Evolutionary conservation across 345 rosid species (phyloP), one percentile per base, ranked within the genome.

Genomic region (Arabidopsis thaliana): DNA sequence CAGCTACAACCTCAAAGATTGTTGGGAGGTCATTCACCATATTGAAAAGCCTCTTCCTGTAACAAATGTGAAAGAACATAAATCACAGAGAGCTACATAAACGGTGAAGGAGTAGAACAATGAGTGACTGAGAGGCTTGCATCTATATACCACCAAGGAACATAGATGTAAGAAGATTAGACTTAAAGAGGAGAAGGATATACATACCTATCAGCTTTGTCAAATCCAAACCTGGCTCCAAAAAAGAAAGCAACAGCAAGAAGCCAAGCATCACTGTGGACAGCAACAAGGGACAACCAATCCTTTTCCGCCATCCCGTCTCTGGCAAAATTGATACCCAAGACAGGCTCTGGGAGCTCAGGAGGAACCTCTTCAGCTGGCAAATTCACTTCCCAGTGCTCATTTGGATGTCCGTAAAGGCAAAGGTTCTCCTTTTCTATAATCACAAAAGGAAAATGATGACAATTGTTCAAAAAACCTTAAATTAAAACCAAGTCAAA

Each of bases 361-460:
- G 97, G 92, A 34, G 98, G 98, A 75, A 93, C 97, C 79, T 93
- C 97, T 82, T 93, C 98, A 45, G 93, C 97, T 51, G 98, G 98
- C 60, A 91, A 85, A 77, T 83, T 87, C 72, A 93, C 98, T 74
- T 93, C 96, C 98, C 98, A 93, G 55, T 85, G 84, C 84, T 87
- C 97, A 59, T 79, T 85, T 3, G 98, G 97, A 53, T 82, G 85
- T 25, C 96, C 97, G 74, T 88, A 93, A 48, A 93, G 85, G 79
- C 97, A 87, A 12, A 89, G 82, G 72, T 91, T 91, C 85, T 93
- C 97, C 80, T 93, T 93, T 65, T 89, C 98, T 93, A 84, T 12
- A 70, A 41, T 49, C 73, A 72, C 22, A 66, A 65, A 25, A 52
- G 34, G 10, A 41, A 32, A 23, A 45, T 12, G 40, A 46, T 5